Base-by-base conservation (phyloP, 805 yeast genomes). In the Hanseniaspora meyeri region DNA sequence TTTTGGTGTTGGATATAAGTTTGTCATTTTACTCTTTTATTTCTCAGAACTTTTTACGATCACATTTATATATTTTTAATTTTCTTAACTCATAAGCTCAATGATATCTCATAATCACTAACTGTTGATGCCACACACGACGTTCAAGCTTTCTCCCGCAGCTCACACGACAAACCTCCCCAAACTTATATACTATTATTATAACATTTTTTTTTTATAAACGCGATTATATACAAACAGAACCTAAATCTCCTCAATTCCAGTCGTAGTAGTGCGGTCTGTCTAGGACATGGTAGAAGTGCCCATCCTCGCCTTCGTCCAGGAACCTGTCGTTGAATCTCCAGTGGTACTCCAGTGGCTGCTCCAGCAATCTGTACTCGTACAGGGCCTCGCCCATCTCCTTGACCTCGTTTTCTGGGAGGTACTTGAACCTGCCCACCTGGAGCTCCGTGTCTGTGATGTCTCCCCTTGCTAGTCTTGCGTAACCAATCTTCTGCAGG, bases 371-470 rank as follows among this genome's bases (percentile, higher is more conserved):
- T 14, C 71, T 72, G 38, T 62, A 61, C 11, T 56, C 55, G 19
- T 56, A 47, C 24, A 43, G 45, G 1, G 55, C 50, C 17, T 47
- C 46, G 17, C 70, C 69, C 55, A 59, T 58, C 14, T 65, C 61
- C 47, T 65, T 62, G 59, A 70, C 59, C 48, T 66, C 67, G 39
- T 67, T 68, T 37, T 75, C 75, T 40, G 62, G 56, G 39, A 70
- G 46, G 37, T 86, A 75, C 62, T 81, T 81, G 74, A 93, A 93
- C 68, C 93, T 90, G 50, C 95, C 98, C 20, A 87, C 85, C 74
- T 93, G 98, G 54, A 93, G 79, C 70, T 93, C 98, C 2, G 98
- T 93, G 67, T 93, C 98, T 0, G 98, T 93, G 62, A 93, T 90
- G 0, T 96, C 82, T 9, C 93, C 87, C 65, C 98, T 80, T 48